Conservation (phyloP, 306 rosid genomes). For the Glycine latifolia region DNA sequence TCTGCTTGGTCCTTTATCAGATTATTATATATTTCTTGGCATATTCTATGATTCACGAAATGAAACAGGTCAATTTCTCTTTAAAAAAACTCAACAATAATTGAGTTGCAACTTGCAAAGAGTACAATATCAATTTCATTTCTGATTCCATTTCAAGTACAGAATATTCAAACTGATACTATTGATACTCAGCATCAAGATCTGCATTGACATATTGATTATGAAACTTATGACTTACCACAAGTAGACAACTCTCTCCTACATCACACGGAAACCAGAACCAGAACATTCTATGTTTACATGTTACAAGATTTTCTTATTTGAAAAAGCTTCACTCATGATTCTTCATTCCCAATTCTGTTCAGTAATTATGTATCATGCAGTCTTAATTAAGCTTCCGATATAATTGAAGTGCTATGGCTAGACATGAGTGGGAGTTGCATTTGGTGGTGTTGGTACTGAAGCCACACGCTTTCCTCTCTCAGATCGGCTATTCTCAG, state of each 20-base stretch:
- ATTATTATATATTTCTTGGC: slow-evolving; percentile 12
- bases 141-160: slow-evolving; percentile 11
- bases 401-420: no score
- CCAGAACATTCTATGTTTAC: slow-evolving; percentile 11
- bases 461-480: slow-evolving; percentile 78
- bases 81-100: slow-evolving; percentile 16
- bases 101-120: background rate
- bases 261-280: background rate
- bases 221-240: background rate
- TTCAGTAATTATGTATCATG: background rate
- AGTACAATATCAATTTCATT: background rate
- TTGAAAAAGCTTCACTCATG: no score
- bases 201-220: slow-evolving; percentile 17
- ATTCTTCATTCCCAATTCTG: background rate
- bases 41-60: slow-evolving; percentile 44
- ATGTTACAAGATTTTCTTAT: background rate
- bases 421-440: slow-evolving; percentile 69
- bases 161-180: slow-evolving; percentile 3
- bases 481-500: slow-evolving; percentile 84
- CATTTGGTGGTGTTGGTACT: slow-evolving; percentile 70
- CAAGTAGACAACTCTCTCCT: slow-evolving; percentile 27
- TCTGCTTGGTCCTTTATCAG: background rate
- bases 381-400: background rate
- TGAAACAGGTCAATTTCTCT: slow-evolving; percentile 20
- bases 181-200: slow-evolving; percentile 27